Conservation (phyloP, 2,329 filamentous ascomycete species). For the Emmonsia crescens region DNA sequence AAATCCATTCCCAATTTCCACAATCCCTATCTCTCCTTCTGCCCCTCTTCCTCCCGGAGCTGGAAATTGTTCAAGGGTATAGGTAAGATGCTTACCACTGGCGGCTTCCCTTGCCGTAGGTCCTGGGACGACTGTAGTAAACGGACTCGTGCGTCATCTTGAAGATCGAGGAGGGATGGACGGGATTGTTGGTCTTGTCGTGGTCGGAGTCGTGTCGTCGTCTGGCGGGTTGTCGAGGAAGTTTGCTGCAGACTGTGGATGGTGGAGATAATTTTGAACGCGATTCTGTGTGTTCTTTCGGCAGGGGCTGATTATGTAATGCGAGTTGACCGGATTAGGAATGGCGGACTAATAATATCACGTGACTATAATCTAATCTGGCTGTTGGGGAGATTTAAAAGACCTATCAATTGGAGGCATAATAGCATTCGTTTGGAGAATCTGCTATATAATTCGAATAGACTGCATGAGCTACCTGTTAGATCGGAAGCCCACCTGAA, state of each 20-base stretch:
- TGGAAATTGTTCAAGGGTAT: slow-evolving; percentile 11
- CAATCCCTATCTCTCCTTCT: too few species aligned
- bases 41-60: background rate
- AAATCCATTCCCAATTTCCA: background rate
- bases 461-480: background rate
- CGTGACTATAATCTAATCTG: background rate
- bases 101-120: slow-evolving; percentile 93
- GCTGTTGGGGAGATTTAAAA: background rate
- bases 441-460: background rate
- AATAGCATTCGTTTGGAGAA: background rate
- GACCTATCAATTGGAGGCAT: background rate
- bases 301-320: background rate
- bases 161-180: slow-evolving; percentile 32
- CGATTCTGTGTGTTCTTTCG: slow-evolving; percentile 1
- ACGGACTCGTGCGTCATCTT: slow-evolving; percentile 88
- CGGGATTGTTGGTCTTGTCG: slow-evolving; percentile 12
- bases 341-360: background rate
- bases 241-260: background rate
- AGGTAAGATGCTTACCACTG: slow-evolving; percentile 58
- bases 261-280: background rate
- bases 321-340: background rate
- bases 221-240: slow-evolving; percentile 19
- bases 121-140: slow-evolving; percentile 97
- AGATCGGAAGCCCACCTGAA: background rate
- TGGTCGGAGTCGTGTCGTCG: slow-evolving; percentile 17